Evolutionary conservation across 768 basidiomycete species (phyloP).

Genomic region (Lentinula guzmanii): DNA sequence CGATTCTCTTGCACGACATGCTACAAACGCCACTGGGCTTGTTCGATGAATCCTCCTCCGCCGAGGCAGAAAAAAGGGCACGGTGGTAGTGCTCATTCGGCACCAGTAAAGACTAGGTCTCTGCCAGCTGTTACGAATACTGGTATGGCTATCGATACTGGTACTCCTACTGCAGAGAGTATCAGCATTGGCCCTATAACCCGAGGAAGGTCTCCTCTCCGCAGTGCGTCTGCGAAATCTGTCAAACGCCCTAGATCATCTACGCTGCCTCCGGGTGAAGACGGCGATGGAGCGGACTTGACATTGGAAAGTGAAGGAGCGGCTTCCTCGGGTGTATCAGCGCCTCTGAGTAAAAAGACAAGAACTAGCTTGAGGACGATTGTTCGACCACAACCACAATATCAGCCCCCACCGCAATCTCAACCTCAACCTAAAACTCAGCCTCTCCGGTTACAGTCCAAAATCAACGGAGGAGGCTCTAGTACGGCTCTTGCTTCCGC

Average conservation of each 20-base stretch:
- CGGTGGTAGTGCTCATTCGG: not conserved
- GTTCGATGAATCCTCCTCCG: not conserved
- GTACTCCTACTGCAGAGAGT: not conserved
- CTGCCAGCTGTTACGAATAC: not conserved
- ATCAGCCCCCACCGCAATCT: not conserved
- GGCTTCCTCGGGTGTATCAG: not conserved
- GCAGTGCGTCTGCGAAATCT: not conserved
- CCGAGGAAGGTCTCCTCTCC: not conserved
- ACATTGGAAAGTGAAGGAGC: not conserved
- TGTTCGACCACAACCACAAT: not conserved
- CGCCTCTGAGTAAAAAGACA: conserved; percentile 1
- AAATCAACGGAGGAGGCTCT: not conserved
- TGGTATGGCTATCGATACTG: not conserved
- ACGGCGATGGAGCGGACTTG: not conserved
- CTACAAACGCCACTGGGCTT: conserved; percentile 6
- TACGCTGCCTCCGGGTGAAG: not conserved
- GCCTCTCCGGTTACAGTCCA: not conserved
- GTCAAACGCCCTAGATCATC: not conserved
- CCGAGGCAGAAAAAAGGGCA: not conserved
- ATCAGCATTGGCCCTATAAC: not conserved
- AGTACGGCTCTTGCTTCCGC: too few relatives aligned
- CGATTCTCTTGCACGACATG: conserved; percentile 1
- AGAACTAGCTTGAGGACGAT: not conserved
- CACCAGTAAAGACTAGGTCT: not conserved
- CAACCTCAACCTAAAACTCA: not conserved